These are phyloP conservation scores for Actinidia arguta DNA, from an alignment of 179 eudicot species.

Conservation along the genomic window DNA sequence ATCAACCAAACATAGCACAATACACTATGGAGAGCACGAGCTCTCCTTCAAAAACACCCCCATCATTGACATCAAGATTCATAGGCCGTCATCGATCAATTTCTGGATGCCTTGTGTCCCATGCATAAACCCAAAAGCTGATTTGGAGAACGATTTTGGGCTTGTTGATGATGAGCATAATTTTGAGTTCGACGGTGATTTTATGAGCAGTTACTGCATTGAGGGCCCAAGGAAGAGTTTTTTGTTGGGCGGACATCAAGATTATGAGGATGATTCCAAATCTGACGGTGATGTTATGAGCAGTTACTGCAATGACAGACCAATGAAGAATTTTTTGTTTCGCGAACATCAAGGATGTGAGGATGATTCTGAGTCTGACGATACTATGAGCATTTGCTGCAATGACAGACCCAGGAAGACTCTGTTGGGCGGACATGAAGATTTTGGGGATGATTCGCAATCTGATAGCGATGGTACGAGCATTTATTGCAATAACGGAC, in stretches of 20 bases:
- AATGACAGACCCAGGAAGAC: slow-evolving; percentile 36
- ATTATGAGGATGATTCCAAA: slow-evolving; percentile 13
- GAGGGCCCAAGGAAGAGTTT: slow-evolving; percentile 41
- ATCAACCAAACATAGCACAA: slow-evolving; percentile 26
- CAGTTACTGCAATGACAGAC: slow-evolving; percentile 14
- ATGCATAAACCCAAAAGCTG: slow-evolving; percentile 63
- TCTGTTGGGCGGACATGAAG: slow-evolving; percentile 28
- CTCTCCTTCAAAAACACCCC: slow-evolving; percentile 85
- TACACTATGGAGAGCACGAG: slow-evolving; percentile 74
- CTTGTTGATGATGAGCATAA: slow-evolving; percentile 18
- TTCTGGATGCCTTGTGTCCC: slow-evolving; percentile 64
- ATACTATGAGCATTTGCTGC: slow-evolving; percentile 3
- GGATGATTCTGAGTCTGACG: slow-evolving; percentile 12
- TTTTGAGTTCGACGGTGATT: slow-evolving; percentile 25
- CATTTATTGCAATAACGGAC: too few relatives aligned
- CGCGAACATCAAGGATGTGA: slow-evolving; percentile 26
- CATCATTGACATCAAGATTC: slow-evolving; percentile 59
- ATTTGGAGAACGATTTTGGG: slow-evolving; percentile 60
- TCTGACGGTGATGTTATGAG: slow-evolving; percentile 19
- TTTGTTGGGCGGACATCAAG: slow-evolving; percentile 28
- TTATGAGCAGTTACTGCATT: slow-evolving; percentile 7
- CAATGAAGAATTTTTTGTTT: slow-evolving; percentile 42
- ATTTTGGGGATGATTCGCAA: slow-evolving; percentile 14
- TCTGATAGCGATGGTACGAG: too few relatives aligned
- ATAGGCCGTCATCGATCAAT: slow-evolving; percentile 56